Evolutionary conservation across 768 basidiomycete species (phyloP), one percentile per base, ranked within the genome.

Genomic region (Auricularia sp.): DNA sequence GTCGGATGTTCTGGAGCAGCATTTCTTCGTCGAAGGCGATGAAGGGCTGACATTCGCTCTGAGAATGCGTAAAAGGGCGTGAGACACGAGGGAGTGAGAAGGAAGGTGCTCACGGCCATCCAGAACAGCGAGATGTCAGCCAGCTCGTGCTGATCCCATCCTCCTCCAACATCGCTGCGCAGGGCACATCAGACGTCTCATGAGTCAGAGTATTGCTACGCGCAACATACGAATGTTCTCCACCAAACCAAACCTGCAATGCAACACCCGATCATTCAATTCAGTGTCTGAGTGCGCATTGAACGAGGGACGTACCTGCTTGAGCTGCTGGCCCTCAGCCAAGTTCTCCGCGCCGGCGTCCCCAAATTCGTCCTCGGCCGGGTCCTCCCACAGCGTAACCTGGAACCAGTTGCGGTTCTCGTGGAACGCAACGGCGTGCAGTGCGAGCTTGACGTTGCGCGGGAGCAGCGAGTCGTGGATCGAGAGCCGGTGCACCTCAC

Each of bases 171-270:
- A 37, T 71, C 70, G 16, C 47, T 51, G 21, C 7, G 24, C 24
- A 24, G 24, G 24, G 24, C 24, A 24, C 24, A 24, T 24, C 24
- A 24, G 24, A 24, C 24, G 24, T 24, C 24, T 24, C 24, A 24
- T 24, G 24, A 24, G 24, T 24, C 24, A 24, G 24, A 24, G 24
- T 24, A 24, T 24, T 24, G 24, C 24, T 24, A 24, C 24, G 24
- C 24, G 24, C 24, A 24, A 24, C 24, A 24, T 16, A 51, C 56
- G 64, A 65, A 47, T 74, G 73, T 3, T 54, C 67, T 0, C 73
- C 74, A 0, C 71, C 64, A 44, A 75, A 73, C 71, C 72, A 75
- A 1, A 66, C 63, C 69, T 74, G n/a, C n/a, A n/a, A n/a, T n/a
- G n/a, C n/a, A n/a, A n/a, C n/a, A n/a, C n/a, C n/a, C n/a, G n/a